Evolutionary conservation across 2,329 filamentous ascomycete genomes (phyloP).

Genomic region (Hypoxylon sp.): DNA sequence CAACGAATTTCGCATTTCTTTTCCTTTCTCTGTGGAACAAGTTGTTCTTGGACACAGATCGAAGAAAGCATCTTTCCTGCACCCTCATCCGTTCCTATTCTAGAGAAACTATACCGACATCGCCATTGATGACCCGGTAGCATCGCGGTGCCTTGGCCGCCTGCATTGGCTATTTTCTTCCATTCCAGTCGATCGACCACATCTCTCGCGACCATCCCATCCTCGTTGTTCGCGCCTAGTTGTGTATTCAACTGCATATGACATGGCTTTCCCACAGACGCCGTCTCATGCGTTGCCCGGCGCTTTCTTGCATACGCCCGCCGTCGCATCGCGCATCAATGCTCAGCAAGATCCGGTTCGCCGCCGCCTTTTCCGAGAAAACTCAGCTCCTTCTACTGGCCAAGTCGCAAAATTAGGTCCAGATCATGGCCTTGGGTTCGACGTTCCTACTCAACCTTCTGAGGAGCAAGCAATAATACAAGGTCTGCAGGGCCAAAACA

Average conservation of each 20-base stretch:
- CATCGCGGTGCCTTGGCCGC: conserved; percentile 46
- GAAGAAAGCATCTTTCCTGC: conserved; percentile 17
- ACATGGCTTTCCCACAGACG: conserved; percentile 70
- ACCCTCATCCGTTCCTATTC: conserved; percentile 12
- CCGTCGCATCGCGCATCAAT: conserved; percentile 65
- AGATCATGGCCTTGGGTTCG: conserved; percentile 37
- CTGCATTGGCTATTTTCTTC: conserved; percentile 44
- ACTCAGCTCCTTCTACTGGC: conserved; percentile 32
- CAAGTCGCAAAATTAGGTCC: conserved; percentile 39
- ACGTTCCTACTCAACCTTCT: conserved; percentile 37
- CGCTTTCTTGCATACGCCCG: conserved; percentile 82
- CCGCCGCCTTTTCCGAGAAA: conserved; percentile 63
- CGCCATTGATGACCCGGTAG: conserved; percentile 53
- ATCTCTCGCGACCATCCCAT: conserved; percentile 14
- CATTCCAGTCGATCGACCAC: conserved; percentile 38
- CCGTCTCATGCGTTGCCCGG: conserved; percentile 81
- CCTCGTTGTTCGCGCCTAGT: conserved; percentile 30
- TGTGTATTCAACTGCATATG: conserved; percentile 32
- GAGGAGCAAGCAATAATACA: conserved; percentile 47
- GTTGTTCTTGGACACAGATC: neutral
- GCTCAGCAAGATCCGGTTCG: conserved; percentile 61
- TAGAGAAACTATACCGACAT: conserved; percentile 25
- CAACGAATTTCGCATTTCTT: neutral
- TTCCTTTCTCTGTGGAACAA: conserved; percentile 10
- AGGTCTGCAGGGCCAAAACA: conserved; percentile 50